Base-by-base conservation (phyloP, 2,329 filamentous ascomycete genomes). In the Ascochyta rabiei region DNA sequence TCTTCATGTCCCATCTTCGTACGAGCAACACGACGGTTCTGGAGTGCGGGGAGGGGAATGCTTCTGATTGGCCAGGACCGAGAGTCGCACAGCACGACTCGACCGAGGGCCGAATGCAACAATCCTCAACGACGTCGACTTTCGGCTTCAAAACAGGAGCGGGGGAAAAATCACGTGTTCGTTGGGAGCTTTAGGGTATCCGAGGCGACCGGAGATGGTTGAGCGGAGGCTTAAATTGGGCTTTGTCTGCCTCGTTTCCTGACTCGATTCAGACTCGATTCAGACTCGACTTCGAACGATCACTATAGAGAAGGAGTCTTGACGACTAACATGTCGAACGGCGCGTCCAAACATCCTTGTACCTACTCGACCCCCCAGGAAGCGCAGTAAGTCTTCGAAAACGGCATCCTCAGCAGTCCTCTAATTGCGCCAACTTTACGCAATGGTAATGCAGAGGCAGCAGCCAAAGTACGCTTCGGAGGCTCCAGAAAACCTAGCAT, bases 401-500 rank as follows among this genome's bases (percentile, higher is more conserved):
- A 77, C n/a, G 79, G 79, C 10, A 77, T 81, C 21, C 49, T 82
- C 12, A 64, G 71, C 3, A 81, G 81, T 56, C 68, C 75, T 0
- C 68, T 80, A 12, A 72, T 81, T 24, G 58, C 61, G 5, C 69
- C 72, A 16, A 62, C 67, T 16, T 56, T 79, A 2, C 79, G 77
- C 0, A 24, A 50, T 21, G 75, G 76, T 10, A 69, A 75, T 37
- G 53, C 69, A 45, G 67, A 74, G 61, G 73, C 73, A 43, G 73
- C 69, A 7, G 68, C 63, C 21, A 57, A 55, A 13, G 72, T 81
- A 37, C 67, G 60, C 0, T 83, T 82, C 51, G 73, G 76, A 21
- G 82, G 82, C 4, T 71, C 62, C 15, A 62, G 73, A 21, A 64
- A 67, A 24, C 81, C 81, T 0, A 79, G 72, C 39, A 75, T 84